Conservation (phyloP, 345 rosid species). For the Arabidopsis arenosa region DNA sequence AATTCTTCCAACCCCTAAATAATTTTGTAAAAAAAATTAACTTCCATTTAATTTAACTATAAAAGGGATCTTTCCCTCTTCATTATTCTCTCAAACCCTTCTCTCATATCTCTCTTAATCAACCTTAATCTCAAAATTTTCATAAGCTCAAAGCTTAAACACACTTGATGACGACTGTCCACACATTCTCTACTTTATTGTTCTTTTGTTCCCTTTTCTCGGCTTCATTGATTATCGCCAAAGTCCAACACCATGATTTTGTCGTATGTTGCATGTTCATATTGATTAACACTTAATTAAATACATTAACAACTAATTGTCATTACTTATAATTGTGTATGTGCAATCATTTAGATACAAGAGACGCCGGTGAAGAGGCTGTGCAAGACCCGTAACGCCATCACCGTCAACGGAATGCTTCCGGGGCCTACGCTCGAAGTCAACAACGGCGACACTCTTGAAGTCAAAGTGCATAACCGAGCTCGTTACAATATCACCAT, state of each 20-base stretch:
- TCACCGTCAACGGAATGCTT: slow-evolving; percentile 93
- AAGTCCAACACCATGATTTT: slow-evolving; percentile 68
- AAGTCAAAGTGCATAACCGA: slow-evolving; percentile 66
- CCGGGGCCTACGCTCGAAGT: slow-evolving; percentile 92
- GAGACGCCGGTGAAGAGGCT: slow-evolving; percentile 91
- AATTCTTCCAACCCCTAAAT: slow-evolving; percentile 27
- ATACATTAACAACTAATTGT: background rate
- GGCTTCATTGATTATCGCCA: slow-evolving; percentile 52
- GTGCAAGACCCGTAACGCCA: slow-evolving; percentile 73
- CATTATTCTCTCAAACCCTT: slow-evolving; percentile 22
- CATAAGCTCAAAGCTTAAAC: slow-evolving; percentile 11
- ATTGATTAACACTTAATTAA: background rate
- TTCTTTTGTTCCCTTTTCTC: slow-evolving; percentile 52
- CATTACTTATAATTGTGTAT: background rate
- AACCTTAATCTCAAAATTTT: background rate
- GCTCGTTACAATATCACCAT: slow-evolving; percentile 77
- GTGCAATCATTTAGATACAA: slow-evolving; percentile 58
- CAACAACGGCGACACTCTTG: slow-evolving; percentile 73
- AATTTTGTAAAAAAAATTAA: background rate
- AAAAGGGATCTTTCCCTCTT: slow-evolving; percentile 25
- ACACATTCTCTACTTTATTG: slow-evolving; percentile 22
- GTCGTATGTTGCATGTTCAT: slow-evolving; percentile 57
- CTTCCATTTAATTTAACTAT: slow-evolving; percentile 11
- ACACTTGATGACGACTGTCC: slow-evolving; percentile 14
- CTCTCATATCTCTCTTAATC: slow-evolving; percentile 27